These are phyloP conservation scores for Geosmithia morbida DNA, from an alignment of 2,329 filamentous ascomycete species.

Conservation along the genomic window DNA sequence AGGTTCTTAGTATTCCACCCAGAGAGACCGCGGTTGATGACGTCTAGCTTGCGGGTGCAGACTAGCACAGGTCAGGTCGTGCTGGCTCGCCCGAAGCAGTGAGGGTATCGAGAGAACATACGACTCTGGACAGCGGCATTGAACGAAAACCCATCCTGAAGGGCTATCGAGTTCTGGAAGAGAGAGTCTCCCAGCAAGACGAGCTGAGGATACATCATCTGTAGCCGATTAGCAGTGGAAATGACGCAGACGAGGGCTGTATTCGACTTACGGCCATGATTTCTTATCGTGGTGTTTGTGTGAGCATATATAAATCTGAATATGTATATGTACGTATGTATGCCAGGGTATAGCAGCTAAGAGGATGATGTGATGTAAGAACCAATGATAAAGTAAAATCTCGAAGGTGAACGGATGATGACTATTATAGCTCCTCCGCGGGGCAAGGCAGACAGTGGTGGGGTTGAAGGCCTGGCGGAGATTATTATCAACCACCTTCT, in stretches of 20 bases:
- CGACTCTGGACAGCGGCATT: slow-evolving; percentile 55
- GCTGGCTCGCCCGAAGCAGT: background rate
- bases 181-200: slow-evolving; percentile 87
- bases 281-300: background rate
- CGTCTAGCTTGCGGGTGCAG: slow-evolving; percentile 64
- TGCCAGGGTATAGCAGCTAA: background rate
- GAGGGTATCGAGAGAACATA: slow-evolving; percentile 20
- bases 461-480: background rate
- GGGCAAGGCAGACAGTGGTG: background rate
- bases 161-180: slow-evolving; percentile 51
- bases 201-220: slow-evolving; percentile 53
- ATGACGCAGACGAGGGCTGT: background rate
- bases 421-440: background rate
- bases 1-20: slow-evolving; percentile 76
- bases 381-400: background rate
- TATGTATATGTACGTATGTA: background rate
- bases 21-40: slow-evolving; percentile 76
- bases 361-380: background rate
- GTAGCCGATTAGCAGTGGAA: background rate
- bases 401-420: background rate
- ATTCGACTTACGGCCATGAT: background rate
- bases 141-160: slow-evolving; percentile 58
- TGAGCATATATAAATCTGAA: background rate
- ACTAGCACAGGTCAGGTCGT: slow-evolving; percentile 26
- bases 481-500: background rate